Percentiles rank a stretch among this genome's conserved stretches.
Evolutionary conservation across 2,329 filamentous ascomycete species (phyloP).

Genomic region (Lizonia empirigonia): DNA sequence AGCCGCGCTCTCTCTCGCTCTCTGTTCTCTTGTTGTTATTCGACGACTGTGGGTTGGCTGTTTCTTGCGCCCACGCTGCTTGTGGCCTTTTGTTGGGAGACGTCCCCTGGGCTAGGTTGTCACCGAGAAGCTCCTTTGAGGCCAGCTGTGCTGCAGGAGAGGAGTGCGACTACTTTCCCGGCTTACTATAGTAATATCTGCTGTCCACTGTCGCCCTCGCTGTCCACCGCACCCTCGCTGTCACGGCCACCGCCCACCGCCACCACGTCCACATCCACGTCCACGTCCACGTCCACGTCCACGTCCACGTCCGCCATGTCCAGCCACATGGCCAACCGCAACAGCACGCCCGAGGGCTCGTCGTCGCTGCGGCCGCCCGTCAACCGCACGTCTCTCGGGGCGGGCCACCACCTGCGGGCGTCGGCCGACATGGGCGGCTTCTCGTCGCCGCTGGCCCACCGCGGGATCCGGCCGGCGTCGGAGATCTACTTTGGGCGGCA

Average conservation of each 20-base stretch:
- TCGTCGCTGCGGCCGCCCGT: constrained; percentile 82
- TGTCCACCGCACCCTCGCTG: no score
- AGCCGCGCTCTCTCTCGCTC: no score
- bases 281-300: no score
- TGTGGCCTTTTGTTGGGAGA: no score
- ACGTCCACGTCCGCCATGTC: no score
- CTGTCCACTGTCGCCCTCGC: neutral
- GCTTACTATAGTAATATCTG: neutral
- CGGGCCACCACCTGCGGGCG: constrained; percentile 85
- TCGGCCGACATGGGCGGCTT: constrained; percentile 96
- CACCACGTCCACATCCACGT: no score
- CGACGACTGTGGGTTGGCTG: no score
- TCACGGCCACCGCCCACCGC: neutral
- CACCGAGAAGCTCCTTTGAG: constrained; percentile 37
- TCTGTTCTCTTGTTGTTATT: no score
- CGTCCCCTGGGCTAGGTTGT: neutral
- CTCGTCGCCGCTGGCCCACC: constrained; percentile 71
- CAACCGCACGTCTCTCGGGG: constrained; percentile 74
- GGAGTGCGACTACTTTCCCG: constrained; percentile 9
- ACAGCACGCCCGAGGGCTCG: constrained; percentile 93
- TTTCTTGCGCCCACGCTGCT: no score
- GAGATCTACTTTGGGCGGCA: constrained; percentile 87
- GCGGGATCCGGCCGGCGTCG: constrained; percentile 87
- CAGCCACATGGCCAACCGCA: constrained; percentile 72
- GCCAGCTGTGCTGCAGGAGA: constrained; percentile 42